Percentiles rank a stretch among this genome's conserved stretches.
phyloP scores from a whole-genome alignment of 495 filamentous ascomycete species.

The Tuber borchii region DNA sequence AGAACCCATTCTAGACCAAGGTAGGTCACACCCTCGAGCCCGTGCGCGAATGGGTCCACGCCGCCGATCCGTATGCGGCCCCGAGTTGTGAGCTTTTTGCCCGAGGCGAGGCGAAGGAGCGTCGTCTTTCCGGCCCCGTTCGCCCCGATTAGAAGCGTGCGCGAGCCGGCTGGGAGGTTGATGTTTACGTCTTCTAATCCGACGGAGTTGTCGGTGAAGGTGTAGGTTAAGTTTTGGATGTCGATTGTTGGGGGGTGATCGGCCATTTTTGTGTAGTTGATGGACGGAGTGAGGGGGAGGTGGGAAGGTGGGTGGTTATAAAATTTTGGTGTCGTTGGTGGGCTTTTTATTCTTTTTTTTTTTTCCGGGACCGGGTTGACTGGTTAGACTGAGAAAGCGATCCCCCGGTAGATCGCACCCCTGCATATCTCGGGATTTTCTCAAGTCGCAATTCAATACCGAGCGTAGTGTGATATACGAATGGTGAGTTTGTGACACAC shows the following conservation, averaged over 20 bases:
- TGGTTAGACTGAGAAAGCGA: not conserved
- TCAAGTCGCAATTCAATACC: not conserved
- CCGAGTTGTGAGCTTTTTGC: constrained; percentile 80
- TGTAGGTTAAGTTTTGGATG: constrained; percentile 73
- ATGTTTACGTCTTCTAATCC: constrained; percentile 68
- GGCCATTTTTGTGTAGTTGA: constrained; percentile 21
- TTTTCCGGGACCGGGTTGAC: not conserved
- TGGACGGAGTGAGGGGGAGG: not conserved
- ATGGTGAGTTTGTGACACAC: too few relatives aligned
- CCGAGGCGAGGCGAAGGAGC: constrained; percentile 66
- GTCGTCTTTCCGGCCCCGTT: constrained; percentile 98
- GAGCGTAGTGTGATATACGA: not conserved
- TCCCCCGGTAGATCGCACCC: not conserved
- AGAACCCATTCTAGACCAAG: constrained; percentile 94
- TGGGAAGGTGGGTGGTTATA: not conserved
- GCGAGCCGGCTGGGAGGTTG: constrained; percentile 69
- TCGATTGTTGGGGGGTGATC: constrained; percentile 48
- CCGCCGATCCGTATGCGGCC: constrained; percentile 66
- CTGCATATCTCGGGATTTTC: not conserved
- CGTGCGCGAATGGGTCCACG: constrained; percentile 82
- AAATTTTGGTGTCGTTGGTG: not conserved
- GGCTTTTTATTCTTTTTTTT: not conserved
- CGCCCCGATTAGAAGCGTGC: constrained; percentile 87
- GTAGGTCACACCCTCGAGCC: constrained; percentile 89
- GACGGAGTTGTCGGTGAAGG: constrained; percentile 70